These are phyloP conservation scores for Wickerhamiella bombiphila DNA, from an alignment of 805 yeast species.

Conservation along the genomic window DNA sequence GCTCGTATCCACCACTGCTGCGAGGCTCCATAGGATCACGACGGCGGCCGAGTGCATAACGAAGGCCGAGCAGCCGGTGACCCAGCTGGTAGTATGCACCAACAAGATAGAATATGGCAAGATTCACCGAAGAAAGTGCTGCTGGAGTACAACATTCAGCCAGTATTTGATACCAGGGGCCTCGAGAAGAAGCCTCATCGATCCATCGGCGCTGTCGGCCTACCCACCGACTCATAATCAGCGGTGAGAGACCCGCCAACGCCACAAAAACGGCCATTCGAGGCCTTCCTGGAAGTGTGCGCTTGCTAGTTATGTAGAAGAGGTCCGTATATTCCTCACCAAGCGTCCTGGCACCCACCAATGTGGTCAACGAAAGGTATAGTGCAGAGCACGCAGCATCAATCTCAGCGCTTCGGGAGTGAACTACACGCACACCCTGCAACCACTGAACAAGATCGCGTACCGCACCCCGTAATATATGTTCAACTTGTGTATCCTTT, in stretches of 20 bases:
- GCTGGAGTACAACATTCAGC: constrained; percentile 15
- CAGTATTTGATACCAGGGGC: constrained; percentile 1
- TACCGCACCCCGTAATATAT: constrained; percentile 38
- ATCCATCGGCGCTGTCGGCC: constrained; percentile 14
- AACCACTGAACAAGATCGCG: constrained; percentile 40
- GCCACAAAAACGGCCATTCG: constrained; percentile 45
- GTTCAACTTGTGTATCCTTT: constrained; percentile 65
- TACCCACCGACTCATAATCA: constrained; percentile 21
- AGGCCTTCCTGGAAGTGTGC: constrained; percentile 17
- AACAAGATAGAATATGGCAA: constrained; percentile 67
- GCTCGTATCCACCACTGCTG: constrained; percentile 40
- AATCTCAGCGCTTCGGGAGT: constrained; percentile 48
- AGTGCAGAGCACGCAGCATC: constrained; percentile 40
- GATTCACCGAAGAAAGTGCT: constrained; percentile 47
- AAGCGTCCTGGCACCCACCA: constrained; percentile 60
- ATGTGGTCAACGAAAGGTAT: constrained; percentile 63
- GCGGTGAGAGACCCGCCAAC: constrained; percentile 52
- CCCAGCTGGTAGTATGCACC: constrained; percentile 72
- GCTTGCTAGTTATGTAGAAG: constrained; percentile 18
- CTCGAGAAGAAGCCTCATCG: constrained; percentile 3
- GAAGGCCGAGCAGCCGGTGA: constrained; percentile 62
- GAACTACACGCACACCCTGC: constrained; percentile 41
- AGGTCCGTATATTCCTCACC: constrained; percentile 89
- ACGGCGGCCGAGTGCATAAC: constrained; percentile 40
- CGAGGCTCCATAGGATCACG: constrained; percentile 18